phyloP scores from a whole-genome alignment of 371 early-diverging fungal species.

The Lichtheimia ramosa region DNA sequence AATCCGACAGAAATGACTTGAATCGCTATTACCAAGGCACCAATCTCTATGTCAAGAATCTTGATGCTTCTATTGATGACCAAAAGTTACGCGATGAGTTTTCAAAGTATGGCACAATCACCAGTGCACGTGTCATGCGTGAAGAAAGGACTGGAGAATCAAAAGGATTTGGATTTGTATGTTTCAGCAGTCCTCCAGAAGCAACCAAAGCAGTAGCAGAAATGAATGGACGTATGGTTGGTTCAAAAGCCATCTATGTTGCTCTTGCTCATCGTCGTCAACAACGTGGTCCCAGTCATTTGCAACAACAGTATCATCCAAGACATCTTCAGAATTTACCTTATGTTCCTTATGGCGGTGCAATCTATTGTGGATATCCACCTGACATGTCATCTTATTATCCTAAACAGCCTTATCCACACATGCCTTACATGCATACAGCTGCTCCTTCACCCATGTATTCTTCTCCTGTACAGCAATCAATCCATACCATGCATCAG shows the following conservation, averaged over 20 bases:
- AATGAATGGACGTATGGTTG: conserved; percentile 86
- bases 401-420: background rate
- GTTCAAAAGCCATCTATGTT: conserved; percentile 93
- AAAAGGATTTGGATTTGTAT: conserved; percentile 90
- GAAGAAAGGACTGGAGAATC: conserved; percentile 77
- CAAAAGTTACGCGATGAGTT: conserved; percentile 90
- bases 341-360: background rate
- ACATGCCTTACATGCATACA: background rate
- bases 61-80: conserved; percentile 92
- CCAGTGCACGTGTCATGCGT: conserved; percentile 95
- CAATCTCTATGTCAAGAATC: conserved; percentile 97
- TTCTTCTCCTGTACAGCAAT: no score
- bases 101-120: conserved; percentile 88
- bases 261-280: conserved; percentile 97
- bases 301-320: conserved; percentile 55
- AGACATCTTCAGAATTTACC: conserved; percentile 16
- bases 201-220: conserved; percentile 85
- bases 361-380: background rate
- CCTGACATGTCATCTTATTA: background rate
- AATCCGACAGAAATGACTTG: conserved; percentile 90
- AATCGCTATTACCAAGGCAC: conserved; percentile 81
- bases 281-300: conserved; percentile 81
- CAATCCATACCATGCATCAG: background rate
- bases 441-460: background rate
- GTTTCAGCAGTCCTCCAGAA: conserved; percentile 85